Base-by-base conservation (phyloP, 1,139 yeast species). In the Martiniozyma asiatica region DNA sequence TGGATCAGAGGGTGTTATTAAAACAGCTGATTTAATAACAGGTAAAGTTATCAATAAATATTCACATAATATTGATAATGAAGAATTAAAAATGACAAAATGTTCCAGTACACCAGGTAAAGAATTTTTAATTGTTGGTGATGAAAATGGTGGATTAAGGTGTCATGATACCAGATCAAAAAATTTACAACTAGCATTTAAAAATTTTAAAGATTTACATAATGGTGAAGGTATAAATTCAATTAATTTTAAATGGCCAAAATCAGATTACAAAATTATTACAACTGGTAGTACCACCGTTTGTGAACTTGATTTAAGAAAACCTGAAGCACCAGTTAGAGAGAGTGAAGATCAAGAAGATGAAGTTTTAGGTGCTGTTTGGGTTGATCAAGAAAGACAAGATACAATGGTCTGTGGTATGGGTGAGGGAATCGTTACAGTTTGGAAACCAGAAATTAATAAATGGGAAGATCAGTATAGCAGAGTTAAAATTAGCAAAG, bases 271-370 rank as follows among this genome's bases (percentile, higher is more conserved):
- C 55, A 89, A 78, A 45, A 82, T 74, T 46, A 64, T 85, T 25
- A 71, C 93, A 0, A 62, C 80, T 15, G 97, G 96, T 0, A 76
- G 89, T 10, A 80, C 94, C 2, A 79, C 92, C 0, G 60, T 89
- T 28, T 68, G 84, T 0, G 80, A 78, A 36, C 65, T 87, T 44
- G 97, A 89, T 51, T 63, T 79, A 4, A 62, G 95, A 32, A 81
- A 80, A 10, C 37, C 42, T 4, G 44, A 37, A 12, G 42, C 41
- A n/a, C 58, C 74, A 0, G 47, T 72, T 4, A 59, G 69, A 1
- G 74, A 72, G 35, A 69, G 79, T 21, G 97, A 85, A 42, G 89
- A 85, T 47, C 98, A 89, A 56, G 95, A 81, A 42, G 97, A 89
- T 47, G 98, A 89, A 50, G 59, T 89, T 20, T 56, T 87, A 30